Evolutionary conservation across 192 early-diverging fungal genomes (phyloP), one percentile per base, ranked within the genome.

Genomic region (Coemansia sp.): DNA sequence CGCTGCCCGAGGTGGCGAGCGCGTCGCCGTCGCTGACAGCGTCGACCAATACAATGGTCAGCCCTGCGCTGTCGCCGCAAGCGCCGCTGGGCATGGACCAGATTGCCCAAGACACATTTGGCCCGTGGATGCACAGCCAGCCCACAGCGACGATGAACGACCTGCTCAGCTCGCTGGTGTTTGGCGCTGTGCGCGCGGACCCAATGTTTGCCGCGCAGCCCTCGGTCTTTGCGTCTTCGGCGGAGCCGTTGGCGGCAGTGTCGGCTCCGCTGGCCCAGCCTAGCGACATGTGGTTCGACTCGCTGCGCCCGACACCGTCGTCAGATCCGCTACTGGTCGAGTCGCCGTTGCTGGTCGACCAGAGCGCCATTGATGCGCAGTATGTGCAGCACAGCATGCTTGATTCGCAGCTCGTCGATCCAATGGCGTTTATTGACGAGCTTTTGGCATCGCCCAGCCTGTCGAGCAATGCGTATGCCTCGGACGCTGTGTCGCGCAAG

Each of bases 71-170:
- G 19, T 28, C 50, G 42, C 22, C 65, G 1, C 6, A 43, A 0
- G 47, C 48, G 4, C 30, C 59, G 33, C 22, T 62, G 21, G 62
- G 54, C 2, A 78, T 78, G 76, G 76, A 78, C 12, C 69, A 78
- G 59, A 64, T 72, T 23, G 76, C 65, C 1, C 76, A 68, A 40
- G 76, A 78, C 32, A 71, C 76, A 1, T 78, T 65, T 58, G 76
- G 76, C 30, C 18, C 58, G n/a, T 19, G 59, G 25, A 9, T 64
- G 6, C 23, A 31, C 7, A 11, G 56, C 2, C 47, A 55, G 30
- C 48, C 48, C 2, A 58, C 29, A 3, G 8, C 50, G 23, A 42
- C 58, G 4, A 62, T 69, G 65, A 54, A 52, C 53, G 65, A 65
- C 12, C 54, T 78, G 43, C 49, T 78, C 1, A 47, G 21, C 50